Conservation (phyloP, 768 basidiomycete species). For the Nidularia sp. region DNA sequence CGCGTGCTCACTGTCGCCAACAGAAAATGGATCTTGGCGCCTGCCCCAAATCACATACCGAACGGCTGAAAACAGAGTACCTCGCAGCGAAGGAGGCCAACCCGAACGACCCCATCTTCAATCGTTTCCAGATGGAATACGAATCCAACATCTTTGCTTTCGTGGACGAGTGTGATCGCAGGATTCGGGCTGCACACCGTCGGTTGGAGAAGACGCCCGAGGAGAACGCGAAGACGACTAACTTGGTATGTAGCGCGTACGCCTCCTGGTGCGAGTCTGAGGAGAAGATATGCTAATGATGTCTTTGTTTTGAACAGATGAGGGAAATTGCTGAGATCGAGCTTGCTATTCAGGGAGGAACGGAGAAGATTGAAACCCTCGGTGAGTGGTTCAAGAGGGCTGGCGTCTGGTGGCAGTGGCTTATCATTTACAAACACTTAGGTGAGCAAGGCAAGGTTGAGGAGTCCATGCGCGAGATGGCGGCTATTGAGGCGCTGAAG, state of each 20-base stretch:
- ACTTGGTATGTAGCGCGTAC: constrained; percentile 54
- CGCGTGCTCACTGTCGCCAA: constrained; percentile 5
- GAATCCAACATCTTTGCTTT: constrained; percentile 93
- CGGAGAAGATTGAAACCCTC: constrained; percentile 94
- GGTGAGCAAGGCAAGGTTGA: constrained; percentile 99
- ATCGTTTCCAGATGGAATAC: constrained; percentile 91
- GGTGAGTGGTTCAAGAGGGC: constrained; percentile 39
- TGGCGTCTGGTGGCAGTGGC: background rate
- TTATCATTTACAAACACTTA: constrained; percentile 17
- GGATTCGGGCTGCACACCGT: constrained; percentile 90
- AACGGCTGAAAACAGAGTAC: constrained; percentile 89
- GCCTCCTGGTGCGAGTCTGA: background rate
- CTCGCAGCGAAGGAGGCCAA: constrained; percentile 71
- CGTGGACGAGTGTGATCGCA: constrained; percentile 96
- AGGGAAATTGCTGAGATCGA: constrained; percentile 99
- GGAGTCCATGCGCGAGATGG: constrained; percentile 97
- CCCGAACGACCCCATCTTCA: constrained; percentile 78
- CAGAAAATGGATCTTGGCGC: constrained; percentile 99
- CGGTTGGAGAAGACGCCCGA: constrained; percentile 99
- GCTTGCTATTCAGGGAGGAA: constrained; percentile 96
- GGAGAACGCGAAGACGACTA: constrained; percentile 98
- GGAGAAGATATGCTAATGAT: background rate
- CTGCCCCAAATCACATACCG: constrained; percentile 95
- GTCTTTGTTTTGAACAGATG: constrained; percentile 54
- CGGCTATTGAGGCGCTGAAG: constrained; percentile 96